Conservation (phyloP, 768 basidiomycete species). For the Pleurotus giganteus region DNA sequence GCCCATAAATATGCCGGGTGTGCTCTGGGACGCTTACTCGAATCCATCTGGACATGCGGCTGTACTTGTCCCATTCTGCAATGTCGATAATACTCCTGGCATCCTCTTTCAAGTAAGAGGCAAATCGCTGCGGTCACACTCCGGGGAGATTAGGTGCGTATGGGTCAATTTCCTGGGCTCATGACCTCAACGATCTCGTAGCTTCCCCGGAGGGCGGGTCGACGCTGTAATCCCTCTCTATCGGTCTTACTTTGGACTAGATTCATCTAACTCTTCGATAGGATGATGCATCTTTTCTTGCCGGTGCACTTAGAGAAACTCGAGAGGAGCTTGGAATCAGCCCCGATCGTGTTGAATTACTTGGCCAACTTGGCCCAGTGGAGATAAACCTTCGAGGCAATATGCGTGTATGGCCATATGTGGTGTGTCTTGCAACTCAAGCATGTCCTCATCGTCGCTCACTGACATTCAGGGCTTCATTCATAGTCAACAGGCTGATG, state of each 20-base stretch:
- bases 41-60: conserved; percentile 46
- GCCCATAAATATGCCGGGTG: conserved; percentile 7
- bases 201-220: conserved; percentile 74
- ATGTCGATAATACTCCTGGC: conserved; percentile 63
- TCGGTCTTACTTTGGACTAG: conserved; percentile 4
- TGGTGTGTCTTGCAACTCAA: conserved; percentile 45
- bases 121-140: conserved; percentile 61
- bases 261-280: conserved; percentile 14
- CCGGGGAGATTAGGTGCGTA: conserved; percentile 77
- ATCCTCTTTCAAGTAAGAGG: conserved; percentile 72
- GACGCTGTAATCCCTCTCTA: conserved; percentile 47
- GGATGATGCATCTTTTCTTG: conserved; percentile 55
- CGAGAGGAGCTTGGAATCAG: conserved; percentile 69
- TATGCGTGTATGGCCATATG: conserved; percentile 72
- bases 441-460: not conserved
- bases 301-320: conserved; percentile 69
- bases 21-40: conserved; percentile 19
- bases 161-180: not conserved
- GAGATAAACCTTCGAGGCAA: conserved; percentile 55
- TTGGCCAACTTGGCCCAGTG: conserved; percentile 65
- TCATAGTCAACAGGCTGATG: conserved; percentile 18
- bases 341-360: conserved; percentile 58
- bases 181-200: conserved; percentile 22
- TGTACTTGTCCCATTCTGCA: conserved; percentile 76
- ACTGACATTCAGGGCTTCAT: conserved; percentile 36